Conservation (phyloP, 2,329 filamentous ascomycete genomes). For the Arthroderma sp. region DNA sequence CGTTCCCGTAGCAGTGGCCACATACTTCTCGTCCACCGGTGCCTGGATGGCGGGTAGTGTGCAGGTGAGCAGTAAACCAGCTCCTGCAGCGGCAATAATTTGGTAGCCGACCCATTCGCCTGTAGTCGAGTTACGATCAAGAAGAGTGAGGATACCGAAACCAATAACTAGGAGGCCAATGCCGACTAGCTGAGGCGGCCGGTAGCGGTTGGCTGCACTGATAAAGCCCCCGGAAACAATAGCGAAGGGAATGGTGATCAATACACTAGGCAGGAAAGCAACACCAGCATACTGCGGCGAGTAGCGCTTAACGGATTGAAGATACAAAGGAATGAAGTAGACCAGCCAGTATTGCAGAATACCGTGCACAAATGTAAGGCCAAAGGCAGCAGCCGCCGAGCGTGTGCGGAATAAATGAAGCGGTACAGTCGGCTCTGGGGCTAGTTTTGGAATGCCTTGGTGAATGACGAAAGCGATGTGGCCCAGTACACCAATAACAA, state of each 20-base stretch:
- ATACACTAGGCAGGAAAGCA: conserved; percentile 17
- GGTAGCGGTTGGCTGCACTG: conserved; percentile 18
- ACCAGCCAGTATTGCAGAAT: conserved; percentile 3
- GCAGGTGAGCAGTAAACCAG: conserved; percentile 31
- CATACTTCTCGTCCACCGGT: conserved; percentile 15
- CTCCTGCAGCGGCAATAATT: conserved; percentile 27
- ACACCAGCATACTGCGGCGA: conserved; percentile 24
- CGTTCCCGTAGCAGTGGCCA: conserved; percentile 15
- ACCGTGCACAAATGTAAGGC: neutral
- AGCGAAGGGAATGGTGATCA: conserved; percentile 12
- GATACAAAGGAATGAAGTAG: conserved; percentile 22
- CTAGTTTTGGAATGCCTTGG: neutral
- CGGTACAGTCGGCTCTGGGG: conserved; percentile 10
- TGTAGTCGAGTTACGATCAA: conserved; percentile 24
- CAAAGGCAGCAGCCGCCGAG: neutral
- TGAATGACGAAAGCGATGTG: neutral
- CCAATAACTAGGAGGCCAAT: conserved; percentile 29
- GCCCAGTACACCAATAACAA: neutral
- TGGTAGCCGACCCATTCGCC: conserved; percentile 33
- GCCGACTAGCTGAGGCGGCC: conserved; percentile 22
- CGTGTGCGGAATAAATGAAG: conserved; percentile 7
- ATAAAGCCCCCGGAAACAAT: conserved; percentile 18
- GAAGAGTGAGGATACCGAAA: conserved; percentile 30
- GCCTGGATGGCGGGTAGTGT: conserved; percentile 35
- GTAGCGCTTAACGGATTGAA: conserved; percentile 32